phyloP scores from a whole-genome alignment of 108 stramenopile genomes.

The Nitzschia sp. region DNA sequence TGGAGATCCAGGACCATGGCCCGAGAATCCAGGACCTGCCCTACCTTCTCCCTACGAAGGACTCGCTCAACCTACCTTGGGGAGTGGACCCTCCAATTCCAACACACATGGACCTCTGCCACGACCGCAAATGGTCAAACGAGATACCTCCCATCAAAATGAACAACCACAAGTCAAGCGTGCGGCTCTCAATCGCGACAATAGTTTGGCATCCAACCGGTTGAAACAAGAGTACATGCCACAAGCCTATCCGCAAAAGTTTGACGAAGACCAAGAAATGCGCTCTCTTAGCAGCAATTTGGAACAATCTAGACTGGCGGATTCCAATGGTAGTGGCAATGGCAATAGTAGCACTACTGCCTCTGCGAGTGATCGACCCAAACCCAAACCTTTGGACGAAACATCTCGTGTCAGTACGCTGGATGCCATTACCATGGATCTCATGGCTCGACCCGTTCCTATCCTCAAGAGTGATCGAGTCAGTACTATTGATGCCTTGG shows the following conservation, averaged over 20 bases:
- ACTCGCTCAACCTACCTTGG: not conserved
- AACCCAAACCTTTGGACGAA: slow-evolving; percentile 19
- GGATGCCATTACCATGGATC: slow-evolving; percentile 42
- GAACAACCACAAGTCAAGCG: slow-evolving; percentile 71
- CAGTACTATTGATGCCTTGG: slow-evolving; percentile 58
- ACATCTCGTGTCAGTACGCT: slow-evolving; percentile 36
- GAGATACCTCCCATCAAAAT: slow-evolving; percentile 80
- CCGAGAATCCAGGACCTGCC: slow-evolving; percentile 9
- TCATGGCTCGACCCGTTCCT: slow-evolving; percentile 43
- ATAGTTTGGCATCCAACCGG: slow-evolving; percentile 62
- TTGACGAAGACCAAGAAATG: slow-evolving; percentile 56
- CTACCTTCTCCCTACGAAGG: slow-evolving; percentile 13
- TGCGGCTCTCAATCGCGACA: slow-evolving; percentile 70
- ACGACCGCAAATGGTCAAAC: slow-evolving; percentile 73
- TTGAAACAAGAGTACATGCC: slow-evolving; percentile 63
- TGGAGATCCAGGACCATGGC: slow-evolving; percentile 21
- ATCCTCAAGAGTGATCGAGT: slow-evolving; percentile 32
- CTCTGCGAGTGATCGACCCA: slow-evolving; percentile 1
- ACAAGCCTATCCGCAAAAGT: slow-evolving; percentile 28
- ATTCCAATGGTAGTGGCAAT: no score
- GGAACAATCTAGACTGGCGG: slow-evolving; percentile 31
- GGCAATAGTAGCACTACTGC: not conserved
- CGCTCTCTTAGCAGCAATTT: slow-evolving; percentile 50
- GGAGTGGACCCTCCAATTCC: not conserved
- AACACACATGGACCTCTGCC: slow-evolving; percentile 15